Evolutionary conservation across 1,284 basidiomycete species (phyloP), one percentile per base, ranked within the genome.

Genomic region (Tausonia pullulans): DNA sequence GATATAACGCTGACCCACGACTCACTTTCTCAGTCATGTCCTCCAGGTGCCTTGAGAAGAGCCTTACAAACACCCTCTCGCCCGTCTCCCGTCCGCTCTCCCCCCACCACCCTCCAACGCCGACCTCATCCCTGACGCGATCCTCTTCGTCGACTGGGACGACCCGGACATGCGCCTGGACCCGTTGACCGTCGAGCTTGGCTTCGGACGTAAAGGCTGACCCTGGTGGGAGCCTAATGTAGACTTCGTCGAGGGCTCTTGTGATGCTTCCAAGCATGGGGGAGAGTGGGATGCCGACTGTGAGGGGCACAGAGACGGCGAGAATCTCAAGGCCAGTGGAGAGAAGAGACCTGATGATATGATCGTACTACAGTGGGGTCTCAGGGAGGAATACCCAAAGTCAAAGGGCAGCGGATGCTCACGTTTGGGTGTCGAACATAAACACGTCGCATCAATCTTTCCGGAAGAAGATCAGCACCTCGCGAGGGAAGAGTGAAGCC

Each of bases 161-260:
- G 5, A 71, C 62, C n/a, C 76, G 69, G 3, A 83, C 84, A 75
- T 91, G 89, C 49, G 93, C 86, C 77, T 94, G 90, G 11, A 87
- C 88, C 54, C 90, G 81, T 73, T 94, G 90, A 2, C 90, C 90
- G 69, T 93, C 90, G 69, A 90, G 87, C 75, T 92, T 93, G 72
- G 80, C 80, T 75, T 94, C 91, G 51, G 87, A 85, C 11, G 82
- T 80, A 74, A 92, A 94, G 49, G 84, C 76, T 55, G 79, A 78
- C 11, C 81, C 82, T 16, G 71, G 69, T 27, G 27, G 27, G 16
- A 93, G 78, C 45, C 86, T 82, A 52, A 84, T 82, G 70, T 90
- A 92, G 52, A 94, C 84, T 70, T 92, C 90, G 61, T 85, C 82
- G 55, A 97, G 78, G 49, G 90, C 92, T 50, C 91, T 84, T 51